Conservation (phyloP, 1,284 basidiomycete genomes). For the Trichosporon sp. region DNA sequence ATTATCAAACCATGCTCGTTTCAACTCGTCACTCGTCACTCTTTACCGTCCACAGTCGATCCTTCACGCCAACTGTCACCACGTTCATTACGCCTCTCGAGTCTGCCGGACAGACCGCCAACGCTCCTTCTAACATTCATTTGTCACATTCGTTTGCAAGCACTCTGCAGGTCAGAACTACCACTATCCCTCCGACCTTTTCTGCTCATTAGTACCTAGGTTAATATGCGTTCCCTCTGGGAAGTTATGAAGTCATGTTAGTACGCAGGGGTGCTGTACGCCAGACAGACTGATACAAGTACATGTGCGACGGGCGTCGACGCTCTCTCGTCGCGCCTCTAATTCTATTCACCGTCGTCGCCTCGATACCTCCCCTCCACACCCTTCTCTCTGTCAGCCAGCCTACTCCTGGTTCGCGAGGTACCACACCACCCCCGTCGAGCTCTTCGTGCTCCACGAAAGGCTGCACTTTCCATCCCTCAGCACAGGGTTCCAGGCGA, state of each 20-base stretch:
- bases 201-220: too few species aligned
- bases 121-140: neutral
- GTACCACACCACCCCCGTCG: constrained; percentile 41
- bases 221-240: neutral
- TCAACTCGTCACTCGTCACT: neutral
- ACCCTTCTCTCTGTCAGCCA: neutral
- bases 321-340: neutral
- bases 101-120: neutral
- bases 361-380: too few species aligned
- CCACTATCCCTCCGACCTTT: too few species aligned
- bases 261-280: neutral
- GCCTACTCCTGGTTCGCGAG: constrained; percentile 41
- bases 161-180: too few species aligned
- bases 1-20: neutral
- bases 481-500: constrained; percentile 45
- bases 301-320: neutral
- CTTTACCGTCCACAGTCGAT: neutral
- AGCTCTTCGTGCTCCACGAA: constrained; percentile 43
- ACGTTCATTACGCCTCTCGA: neutral
- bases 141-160: neutral
- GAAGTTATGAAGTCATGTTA: neutral
- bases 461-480: constrained; percentile 36
- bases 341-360: constrained; percentile 1
- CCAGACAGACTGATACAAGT: neutral
- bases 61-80: neutral